Evolutionary conservation across 1,139 yeast genomes (phyloP).

Genomic region (Pneumocystis sp.): DNA sequence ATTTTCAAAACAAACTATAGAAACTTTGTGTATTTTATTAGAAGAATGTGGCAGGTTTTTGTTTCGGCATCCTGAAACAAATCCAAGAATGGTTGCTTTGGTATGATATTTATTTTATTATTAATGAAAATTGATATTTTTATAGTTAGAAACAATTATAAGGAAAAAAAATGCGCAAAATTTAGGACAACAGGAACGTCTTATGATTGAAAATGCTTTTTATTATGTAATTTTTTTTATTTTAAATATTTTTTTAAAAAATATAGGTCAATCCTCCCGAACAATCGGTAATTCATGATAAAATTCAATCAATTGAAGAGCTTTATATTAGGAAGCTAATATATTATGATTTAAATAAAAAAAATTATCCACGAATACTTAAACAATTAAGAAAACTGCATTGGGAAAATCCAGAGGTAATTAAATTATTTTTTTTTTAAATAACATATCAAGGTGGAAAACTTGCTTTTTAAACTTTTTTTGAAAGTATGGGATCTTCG

Average conservation of each 20-base stretch:
- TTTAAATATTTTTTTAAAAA: neutral
- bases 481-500: constrained; percentile 47
- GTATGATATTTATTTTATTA: neutral
- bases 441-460: neutral
- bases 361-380: constrained; percentile 28
- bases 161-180: constrained; percentile 37
- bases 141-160: constrained; percentile 37
- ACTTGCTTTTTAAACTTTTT: constrained; percentile 38
- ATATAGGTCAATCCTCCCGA: constrained; percentile 37
- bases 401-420: constrained; percentile 33
- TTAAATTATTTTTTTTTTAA: constrained; percentile 10
- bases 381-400: constrained; percentile 34
- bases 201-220: constrained; percentile 47
- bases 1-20: constrained; percentile 46
- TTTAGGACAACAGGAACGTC: constrained; percentile 41
- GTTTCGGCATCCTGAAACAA: constrained; percentile 46
- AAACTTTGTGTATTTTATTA: constrained; percentile 48
- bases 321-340: constrained; percentile 23
- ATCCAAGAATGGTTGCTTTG: constrained; percentile 45
- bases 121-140: neutral
- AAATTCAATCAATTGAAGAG: constrained; percentile 21
- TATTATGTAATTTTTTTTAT: constrained; percentile 27
- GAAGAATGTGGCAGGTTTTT: constrained; percentile 64
- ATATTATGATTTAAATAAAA: constrained; percentile 34
- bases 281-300: constrained; percentile 18